A percentile compares a stretch with the other conserved stretches of the same genome.
Conservation (phyloP, 495 filamentous ascomycete genomes). For the Delitschia confertaspora region DNA sequence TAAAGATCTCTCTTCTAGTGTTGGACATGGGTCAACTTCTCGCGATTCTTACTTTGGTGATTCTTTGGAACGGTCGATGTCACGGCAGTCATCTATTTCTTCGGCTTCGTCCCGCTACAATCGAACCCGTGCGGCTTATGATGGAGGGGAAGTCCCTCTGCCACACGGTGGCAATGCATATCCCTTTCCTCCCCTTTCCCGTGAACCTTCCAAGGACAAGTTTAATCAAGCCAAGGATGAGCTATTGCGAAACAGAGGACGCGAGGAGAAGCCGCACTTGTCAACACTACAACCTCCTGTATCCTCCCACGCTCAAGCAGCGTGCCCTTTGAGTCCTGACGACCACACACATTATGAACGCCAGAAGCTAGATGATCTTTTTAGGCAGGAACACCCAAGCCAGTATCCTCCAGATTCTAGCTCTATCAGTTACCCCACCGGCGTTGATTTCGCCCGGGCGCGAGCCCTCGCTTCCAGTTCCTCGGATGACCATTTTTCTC, state of each 20-base stretch:
- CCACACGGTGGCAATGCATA: background rate
- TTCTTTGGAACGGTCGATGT: constrained; percentile 11
- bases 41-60: constrained; percentile 8
- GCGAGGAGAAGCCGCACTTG: constrained; percentile 9
- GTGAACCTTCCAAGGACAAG: constrained; percentile 28
- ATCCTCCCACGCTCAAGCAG: constrained; percentile 17
- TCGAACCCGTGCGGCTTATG: background rate
- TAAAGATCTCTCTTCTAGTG: constrained; percentile 18
- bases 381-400: constrained; percentile 7
- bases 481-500: constrained; percentile 38
- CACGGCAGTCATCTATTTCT: constrained; percentile 24
- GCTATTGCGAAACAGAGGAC: constrained; percentile 20
- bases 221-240: constrained; percentile 34
- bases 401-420: constrained; percentile 25
- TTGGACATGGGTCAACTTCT: background rate
- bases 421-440: constrained; percentile 19
- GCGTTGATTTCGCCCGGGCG: constrained; percentile 12
- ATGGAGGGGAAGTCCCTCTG: constrained; percentile 3
- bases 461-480: constrained; percentile 32
- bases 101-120: constrained; percentile 18
- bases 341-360: constrained; percentile 27
- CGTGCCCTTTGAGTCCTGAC: constrained; percentile 37
- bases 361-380: constrained; percentile 19
- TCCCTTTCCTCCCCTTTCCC: constrained; percentile 3
- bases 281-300: constrained; percentile 10